Conservation (phyloP, 148 eudicot species). For the Vaccinium vitisidaea region DNA sequence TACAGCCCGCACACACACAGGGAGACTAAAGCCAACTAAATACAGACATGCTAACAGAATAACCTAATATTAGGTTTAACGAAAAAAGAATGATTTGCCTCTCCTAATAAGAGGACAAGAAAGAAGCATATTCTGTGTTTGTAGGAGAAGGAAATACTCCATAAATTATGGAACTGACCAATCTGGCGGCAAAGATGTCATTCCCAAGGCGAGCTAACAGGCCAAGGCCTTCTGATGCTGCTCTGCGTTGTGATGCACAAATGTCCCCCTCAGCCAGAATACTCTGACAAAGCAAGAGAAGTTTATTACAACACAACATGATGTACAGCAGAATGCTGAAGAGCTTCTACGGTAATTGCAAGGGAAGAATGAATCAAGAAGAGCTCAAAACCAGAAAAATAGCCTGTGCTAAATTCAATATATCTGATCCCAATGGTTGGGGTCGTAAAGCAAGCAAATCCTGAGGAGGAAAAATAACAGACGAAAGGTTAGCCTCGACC, state of each 20-base stretch:
- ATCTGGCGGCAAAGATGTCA: slow-evolving; percentile 83
- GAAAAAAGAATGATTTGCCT: neutral
- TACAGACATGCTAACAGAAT: neutral
- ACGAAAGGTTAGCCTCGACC: slow-evolving; percentile 16
- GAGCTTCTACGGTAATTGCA: neutral
- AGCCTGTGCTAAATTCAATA: slow-evolving; percentile 63
- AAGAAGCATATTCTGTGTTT: neutral
- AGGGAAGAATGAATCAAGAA: slow-evolving; percentile 17
- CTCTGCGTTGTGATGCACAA: slow-evolving; percentile 86
- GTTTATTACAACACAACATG: neutral
- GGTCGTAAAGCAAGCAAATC: slow-evolving; percentile 75
- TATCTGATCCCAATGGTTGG: slow-evolving; percentile 72
- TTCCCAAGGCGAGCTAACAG: slow-evolving; percentile 87
- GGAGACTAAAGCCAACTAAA: slow-evolving; percentile 11
- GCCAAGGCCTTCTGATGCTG: slow-evolving; percentile 96
- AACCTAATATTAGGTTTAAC: neutral
- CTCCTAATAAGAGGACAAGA: neutral
- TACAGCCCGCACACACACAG: neutral
- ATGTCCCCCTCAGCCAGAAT: slow-evolving; percentile 92
- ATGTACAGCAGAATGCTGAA: neutral
- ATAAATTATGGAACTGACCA: slow-evolving; percentile 51
- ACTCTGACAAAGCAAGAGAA: slow-evolving; percentile 41
- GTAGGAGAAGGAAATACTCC: slow-evolving; percentile 9
- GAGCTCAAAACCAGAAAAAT: slow-evolving; percentile 72
- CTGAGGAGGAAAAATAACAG: slow-evolving; percentile 40